Percentiles rank a stretch among this genome's conserved stretches.
Conservation (phyloP, 1,284 basidiomycete genomes). For the Erythrobasidium hasegawianum region DNA sequence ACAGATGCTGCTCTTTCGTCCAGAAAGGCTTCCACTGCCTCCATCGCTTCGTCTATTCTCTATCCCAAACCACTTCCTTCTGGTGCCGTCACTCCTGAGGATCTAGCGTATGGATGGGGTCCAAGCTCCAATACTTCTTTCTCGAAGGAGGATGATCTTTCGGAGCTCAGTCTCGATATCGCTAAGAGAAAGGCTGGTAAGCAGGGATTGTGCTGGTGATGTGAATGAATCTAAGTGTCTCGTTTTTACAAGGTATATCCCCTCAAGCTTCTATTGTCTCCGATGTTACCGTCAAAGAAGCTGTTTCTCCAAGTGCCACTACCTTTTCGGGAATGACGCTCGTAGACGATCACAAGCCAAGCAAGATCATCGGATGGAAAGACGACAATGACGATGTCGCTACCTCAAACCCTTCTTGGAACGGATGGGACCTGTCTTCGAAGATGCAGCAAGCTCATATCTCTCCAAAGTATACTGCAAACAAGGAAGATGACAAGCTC, state of each 20-base stretch:
- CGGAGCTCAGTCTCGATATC: background rate
- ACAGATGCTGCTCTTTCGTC: background rate
- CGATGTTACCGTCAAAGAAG: background rate
- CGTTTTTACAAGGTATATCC: background rate
- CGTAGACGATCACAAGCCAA: background rate
- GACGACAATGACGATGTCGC: background rate
- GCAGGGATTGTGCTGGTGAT: background rate
- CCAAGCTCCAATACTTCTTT: background rate
- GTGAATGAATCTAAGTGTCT: background rate
- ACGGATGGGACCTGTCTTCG: background rate
- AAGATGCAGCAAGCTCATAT: too few species aligned
- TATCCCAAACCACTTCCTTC: background rate
- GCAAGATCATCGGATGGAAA: background rate
- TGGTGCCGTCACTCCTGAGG: slow-evolving; percentile 1
- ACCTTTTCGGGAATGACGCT: background rate
- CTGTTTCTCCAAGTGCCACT: background rate
- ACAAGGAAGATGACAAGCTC: too few species aligned
- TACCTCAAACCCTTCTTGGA: slow-evolving; percentile 1
- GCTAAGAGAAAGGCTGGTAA: background rate
- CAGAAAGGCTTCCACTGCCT: background rate
- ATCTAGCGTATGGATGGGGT: background rate
- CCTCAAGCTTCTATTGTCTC: background rate
- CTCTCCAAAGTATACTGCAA: too few species aligned
- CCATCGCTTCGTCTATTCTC: background rate
- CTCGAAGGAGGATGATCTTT: background rate